Conservation (phyloP, 2,329 filamentous ascomycete genomes). For the Penicillium sp. region DNA sequence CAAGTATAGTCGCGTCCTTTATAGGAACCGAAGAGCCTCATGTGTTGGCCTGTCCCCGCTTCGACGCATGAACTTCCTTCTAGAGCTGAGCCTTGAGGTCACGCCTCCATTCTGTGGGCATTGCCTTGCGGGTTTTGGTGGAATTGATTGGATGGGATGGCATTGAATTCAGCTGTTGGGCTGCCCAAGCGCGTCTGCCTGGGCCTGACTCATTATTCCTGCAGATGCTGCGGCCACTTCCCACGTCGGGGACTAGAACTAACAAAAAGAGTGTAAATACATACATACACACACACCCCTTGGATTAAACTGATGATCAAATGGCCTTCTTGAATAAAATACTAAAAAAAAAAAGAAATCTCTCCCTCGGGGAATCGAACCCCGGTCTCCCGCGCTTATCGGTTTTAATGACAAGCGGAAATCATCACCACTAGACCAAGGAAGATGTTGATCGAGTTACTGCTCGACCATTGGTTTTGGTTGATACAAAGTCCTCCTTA, state of each 20-base stretch:
- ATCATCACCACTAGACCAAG: conserved; percentile 33
- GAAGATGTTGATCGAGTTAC: conserved; percentile 24
- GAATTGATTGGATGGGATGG: not conserved
- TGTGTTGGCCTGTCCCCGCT: not conserved
- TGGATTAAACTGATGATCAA: not conserved
- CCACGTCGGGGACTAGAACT: not conserved
- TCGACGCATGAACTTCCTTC: not conserved
- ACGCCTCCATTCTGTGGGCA: not conserved
- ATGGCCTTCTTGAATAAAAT: not conserved
- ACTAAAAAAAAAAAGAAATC: conserved; percentile 14
- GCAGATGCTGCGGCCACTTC: not conserved
- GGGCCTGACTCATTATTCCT: not conserved
- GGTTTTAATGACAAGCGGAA: conserved; percentile 30
- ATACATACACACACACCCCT: no score
- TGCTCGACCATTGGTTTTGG: conserved; percentile 26
- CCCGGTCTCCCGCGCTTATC: conserved; percentile 36
- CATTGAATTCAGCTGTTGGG: not conserved
- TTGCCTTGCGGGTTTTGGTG: not conserved
- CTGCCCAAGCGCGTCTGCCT: not conserved
- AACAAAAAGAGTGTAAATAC: accelerated
- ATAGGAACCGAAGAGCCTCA: conserved; percentile 4
- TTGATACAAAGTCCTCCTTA: not conserved
- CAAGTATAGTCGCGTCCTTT: not conserved
- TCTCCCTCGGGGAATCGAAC: conserved; percentile 37
- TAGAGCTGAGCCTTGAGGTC: not conserved